These are phyloP conservation scores for Fusarium marasasianum DNA, from an alignment of 2,329 filamentous ascomycete species.

Conservation along the genomic window DNA sequence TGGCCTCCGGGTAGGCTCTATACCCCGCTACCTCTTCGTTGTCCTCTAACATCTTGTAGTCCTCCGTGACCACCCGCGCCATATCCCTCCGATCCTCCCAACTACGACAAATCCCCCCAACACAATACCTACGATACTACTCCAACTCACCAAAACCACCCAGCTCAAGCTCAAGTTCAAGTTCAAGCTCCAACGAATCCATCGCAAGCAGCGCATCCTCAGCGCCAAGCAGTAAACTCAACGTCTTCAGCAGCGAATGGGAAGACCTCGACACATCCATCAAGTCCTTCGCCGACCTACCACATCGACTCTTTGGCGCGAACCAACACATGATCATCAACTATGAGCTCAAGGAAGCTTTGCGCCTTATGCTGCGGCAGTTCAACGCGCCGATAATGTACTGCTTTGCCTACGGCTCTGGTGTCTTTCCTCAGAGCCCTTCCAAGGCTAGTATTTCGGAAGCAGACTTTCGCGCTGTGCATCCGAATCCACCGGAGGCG, in stretches of 20 bases:
- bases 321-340: slow-evolving; percentile 98
- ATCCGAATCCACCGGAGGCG: slow-evolving; percentile 82
- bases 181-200: neutral
- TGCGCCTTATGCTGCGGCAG: slow-evolving; percentile 88
- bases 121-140: slow-evolving; percentile 32
- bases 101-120: slow-evolving; percentile 13
- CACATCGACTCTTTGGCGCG: slow-evolving; percentile 76
- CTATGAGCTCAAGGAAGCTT: slow-evolving; percentile 89
- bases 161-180: neutral
- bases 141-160: slow-evolving; percentile 27
- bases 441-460: slow-evolving; percentile 64
- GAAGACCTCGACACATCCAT: slow-evolving; percentile 55
- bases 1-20: slow-evolving; percentile 39
- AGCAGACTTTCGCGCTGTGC: slow-evolving; percentile 70
- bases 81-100: slow-evolving; percentile 33
- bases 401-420: slow-evolving; percentile 96
- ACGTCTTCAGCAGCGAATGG: slow-evolving; percentile 54
- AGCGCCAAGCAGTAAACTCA: slow-evolving; percentile 42
- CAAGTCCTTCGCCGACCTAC: slow-evolving; percentile 56
- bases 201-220: neutral
- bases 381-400: slow-evolving; percentile 95
- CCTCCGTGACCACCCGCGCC: slow-evolving; percentile 33
- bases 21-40: neutral
- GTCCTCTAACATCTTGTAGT: slow-evolving; percentile 27
- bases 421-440: slow-evolving; percentile 85